A percentile compares a stretch with the other conserved stretches of the same genome.
Evolutionary conservation across 306 rosid species (phyloP).

Genomic region (Vigna angularis): DNA sequence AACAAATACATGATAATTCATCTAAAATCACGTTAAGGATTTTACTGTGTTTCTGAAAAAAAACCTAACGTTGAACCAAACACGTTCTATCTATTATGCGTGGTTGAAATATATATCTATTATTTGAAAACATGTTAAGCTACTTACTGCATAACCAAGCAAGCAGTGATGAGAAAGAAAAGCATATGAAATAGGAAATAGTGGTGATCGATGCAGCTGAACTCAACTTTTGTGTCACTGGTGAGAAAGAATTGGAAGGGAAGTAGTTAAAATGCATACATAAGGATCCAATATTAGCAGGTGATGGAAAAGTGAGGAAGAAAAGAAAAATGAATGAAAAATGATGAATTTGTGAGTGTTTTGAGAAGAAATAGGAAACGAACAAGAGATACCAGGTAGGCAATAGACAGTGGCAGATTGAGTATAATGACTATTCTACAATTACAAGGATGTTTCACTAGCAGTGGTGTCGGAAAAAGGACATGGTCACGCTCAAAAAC

Average conservation of each 20-base stretch:
- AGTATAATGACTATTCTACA: slow-evolving; percentile 1
- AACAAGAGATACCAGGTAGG: neutral
- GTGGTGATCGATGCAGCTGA: neutral
- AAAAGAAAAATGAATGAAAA: neutral
- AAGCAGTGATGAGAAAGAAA: neutral
- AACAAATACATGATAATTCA: too few species aligned
- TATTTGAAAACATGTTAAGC: neutral
- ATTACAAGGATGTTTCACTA: slow-evolving; percentile 30
- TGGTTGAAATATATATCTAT: neutral
- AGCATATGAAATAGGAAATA: neutral
- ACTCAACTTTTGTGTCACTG: neutral
- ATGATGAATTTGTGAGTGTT: slow-evolving; percentile 7
- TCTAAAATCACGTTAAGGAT: too few species aligned
- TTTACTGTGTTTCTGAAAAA: too few species aligned
- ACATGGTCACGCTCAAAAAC: slow-evolving; percentile 26
- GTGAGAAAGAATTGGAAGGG: neutral
- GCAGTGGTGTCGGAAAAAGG: slow-evolving; percentile 4
- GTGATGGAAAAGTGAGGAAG: neutral
- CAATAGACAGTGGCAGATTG: slow-evolving; percentile 28
- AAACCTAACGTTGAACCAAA: too few species aligned
- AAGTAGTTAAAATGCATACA: neutral
- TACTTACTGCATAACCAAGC: neutral
- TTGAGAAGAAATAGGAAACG: slow-evolving; percentile 8
- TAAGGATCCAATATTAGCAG: neutral
- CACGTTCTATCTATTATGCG: neutral